Evolutionary conservation across 768 basidiomycete genomes (phyloP), one percentile per base, ranked within the genome.

Genomic region (Strobilomyces echinocephalus): DNA sequence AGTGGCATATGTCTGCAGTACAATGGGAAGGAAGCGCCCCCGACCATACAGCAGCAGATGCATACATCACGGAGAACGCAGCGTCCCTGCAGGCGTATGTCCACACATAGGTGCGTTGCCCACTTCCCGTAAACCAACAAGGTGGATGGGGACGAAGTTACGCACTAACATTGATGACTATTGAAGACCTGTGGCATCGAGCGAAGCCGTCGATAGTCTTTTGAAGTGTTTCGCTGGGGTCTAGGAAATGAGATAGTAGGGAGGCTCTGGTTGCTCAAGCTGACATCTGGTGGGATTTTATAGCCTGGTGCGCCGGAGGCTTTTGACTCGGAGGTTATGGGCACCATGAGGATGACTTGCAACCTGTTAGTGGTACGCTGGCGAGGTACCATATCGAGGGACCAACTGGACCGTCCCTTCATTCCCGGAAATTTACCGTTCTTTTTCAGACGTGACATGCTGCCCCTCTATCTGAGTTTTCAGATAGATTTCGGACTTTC

Each of bases 11-110:
- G 56, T 53, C 59, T 59, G 57, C 61, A 66, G 68, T 64, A 70
- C 69, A 71, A 68, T 70, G 71, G 66, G 66, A 67, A 58, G 55
- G 69, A 74, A 70, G 72, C 52, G 56, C 65, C 59, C 42, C 67
- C 60, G 73, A 71, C 72, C 65, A 73, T 68, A 63, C 59, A 63
- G 55, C 56, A 64, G 66, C 60, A 61, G 41, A 54, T 58, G 61
- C 35, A 43, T 34, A 46, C 69, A 66, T 56, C 55, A 9, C 46
- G 47, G 46, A 54, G 52, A 52, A 38, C 64, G 59, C 66, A 59
- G 41, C 53, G 52, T 33, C 55, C 63, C 36, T 21, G 20, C 41
- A 28, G 52, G 46, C 24, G 46, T 20, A 43, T 18, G 24, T 50
- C 33, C 46, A 43, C 49, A 20, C 24, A 35, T 15, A 30, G 5